Percentiles rank a stretch among this genome's conserved stretches.
These are phyloP conservation scores for Oidium heveae DNA, from an alignment of 2,329 filamentous ascomycete genomes.

Conservation along the genomic window DNA sequence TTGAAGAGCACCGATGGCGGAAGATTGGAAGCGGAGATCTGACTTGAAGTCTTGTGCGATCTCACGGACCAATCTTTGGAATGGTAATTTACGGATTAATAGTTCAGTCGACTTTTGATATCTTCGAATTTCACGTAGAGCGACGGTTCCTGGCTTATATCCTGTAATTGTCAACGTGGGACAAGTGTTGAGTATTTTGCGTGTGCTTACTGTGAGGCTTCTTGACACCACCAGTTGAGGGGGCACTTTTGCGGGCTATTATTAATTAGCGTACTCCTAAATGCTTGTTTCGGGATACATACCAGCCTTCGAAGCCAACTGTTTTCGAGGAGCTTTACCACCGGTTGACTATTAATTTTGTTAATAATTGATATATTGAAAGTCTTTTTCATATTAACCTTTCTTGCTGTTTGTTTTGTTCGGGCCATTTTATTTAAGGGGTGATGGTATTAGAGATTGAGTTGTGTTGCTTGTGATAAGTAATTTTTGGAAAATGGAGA, in stretches of 20 bases:
- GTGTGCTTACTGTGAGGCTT: conserved; percentile 41
- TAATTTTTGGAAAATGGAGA: too few species aligned
- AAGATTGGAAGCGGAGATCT: conserved; percentile 91
- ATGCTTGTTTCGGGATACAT: background rate
- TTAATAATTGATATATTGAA: too few species aligned
- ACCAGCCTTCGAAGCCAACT: conserved; percentile 78
- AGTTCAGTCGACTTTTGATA: conserved; percentile 97
- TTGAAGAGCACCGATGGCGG: conserved; percentile 88
- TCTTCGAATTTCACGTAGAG: conserved; percentile 92
- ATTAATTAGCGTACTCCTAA: too few species aligned
- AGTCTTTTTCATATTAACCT: conserved; percentile 19
- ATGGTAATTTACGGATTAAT: conserved; percentile 87
- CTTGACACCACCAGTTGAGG: conserved; percentile 92
- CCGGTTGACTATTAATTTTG: conserved; percentile 36
- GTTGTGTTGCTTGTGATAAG: too few species aligned
- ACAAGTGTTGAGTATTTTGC: background rate
- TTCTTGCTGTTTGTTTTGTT: conserved; percentile 25
- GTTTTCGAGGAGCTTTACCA: conserved; percentile 70
- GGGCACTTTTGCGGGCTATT: conserved; percentile 75
- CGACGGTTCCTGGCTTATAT: conserved; percentile 42
- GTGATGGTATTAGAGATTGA: too few species aligned
- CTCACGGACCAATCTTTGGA: conserved; percentile 92
- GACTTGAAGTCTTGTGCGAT: conserved; percentile 92
- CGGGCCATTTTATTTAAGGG: conserved; percentile 14
- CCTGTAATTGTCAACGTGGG: background rate